These are phyloP conservation scores for Beauveria sp. DNA, from an alignment of 2,329 filamentous ascomycete genomes.

Conservation along the genomic window DNA sequence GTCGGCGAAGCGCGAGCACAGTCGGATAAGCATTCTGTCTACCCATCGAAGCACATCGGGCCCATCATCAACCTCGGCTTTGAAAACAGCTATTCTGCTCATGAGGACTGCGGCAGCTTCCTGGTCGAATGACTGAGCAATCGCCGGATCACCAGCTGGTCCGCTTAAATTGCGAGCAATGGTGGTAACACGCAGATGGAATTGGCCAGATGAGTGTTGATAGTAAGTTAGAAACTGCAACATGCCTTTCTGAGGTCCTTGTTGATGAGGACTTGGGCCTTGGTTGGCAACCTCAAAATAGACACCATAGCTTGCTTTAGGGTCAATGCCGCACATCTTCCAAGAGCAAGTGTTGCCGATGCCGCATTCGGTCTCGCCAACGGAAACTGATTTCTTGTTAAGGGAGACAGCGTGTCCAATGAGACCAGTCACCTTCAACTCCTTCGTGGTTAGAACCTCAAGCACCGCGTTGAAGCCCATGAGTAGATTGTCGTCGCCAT, in stretches of 20 bases:
- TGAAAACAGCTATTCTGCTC: constrained; percentile 98
- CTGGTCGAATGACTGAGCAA: constrained; percentile 96
- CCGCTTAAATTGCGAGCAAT: constrained; percentile 86
- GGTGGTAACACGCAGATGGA: constrained; percentile 91
- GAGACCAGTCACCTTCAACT: constrained; percentile 93
- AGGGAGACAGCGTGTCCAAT: constrained; percentile 95
- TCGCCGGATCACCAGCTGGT: constrained; percentile 85
- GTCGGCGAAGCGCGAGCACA: constrained; percentile 94
- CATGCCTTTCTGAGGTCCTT: constrained; percentile 84
- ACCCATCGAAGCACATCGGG: constrained; percentile 98
- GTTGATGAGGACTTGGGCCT: constrained; percentile 78
- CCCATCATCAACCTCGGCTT: constrained; percentile 95
- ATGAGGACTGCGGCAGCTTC: constrained; percentile 96
- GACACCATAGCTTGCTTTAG: constrained; percentile 84
- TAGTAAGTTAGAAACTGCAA: constrained; percentile 99
- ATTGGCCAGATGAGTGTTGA: constrained; percentile 93
- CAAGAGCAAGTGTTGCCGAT: constrained; percentile 98
- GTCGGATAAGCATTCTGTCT: constrained; percentile 92
- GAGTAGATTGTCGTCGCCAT: constrained; percentile 83
- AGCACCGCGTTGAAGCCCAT: constrained; percentile 98
- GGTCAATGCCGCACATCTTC: constrained; percentile 99
- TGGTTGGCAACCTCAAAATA: constrained; percentile 98
- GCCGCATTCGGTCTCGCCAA: constrained; percentile 95
- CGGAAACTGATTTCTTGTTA: constrained; percentile 96
- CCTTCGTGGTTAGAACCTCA: constrained; percentile 94